Percentiles rank a stretch among this genome's conserved stretches.
Evolutionary conservation across 768 basidiomycete species (phyloP).

Genomic region (Clavulina sp.): DNA sequence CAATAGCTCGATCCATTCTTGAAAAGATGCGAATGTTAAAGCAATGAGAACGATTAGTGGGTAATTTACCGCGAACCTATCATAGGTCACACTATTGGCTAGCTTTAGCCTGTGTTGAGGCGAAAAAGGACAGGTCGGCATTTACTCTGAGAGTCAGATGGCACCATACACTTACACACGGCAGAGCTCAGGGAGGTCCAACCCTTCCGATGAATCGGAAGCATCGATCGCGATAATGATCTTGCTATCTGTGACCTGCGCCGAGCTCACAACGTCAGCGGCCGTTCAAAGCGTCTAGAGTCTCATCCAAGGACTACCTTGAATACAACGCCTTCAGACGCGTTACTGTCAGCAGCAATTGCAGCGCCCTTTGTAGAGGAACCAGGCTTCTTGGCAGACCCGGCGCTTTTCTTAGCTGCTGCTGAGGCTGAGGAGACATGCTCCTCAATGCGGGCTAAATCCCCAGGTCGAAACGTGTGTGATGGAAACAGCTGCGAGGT

Average conservation of each 20-base stretch:
- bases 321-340: conserved; percentile 71
- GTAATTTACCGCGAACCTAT: conserved; percentile 28
- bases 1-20: conserved; percentile 78
- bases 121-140: neutral
- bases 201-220: conserved; percentile 39
- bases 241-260: conserved; percentile 59
- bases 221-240: conserved; percentile 67
- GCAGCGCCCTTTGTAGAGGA: neutral
- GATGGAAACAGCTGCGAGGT: conserved; percentile 55
- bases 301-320: conserved; percentile 31
- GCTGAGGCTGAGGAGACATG: conserved; percentile 25
- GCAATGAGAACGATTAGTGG: conserved; percentile 1
- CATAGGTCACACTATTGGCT: conserved; percentile 84
- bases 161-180: conserved; percentile 26
- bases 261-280: neutral
- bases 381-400: neutral
- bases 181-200: conserved; percentile 73
- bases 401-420: conserved; percentile 6
- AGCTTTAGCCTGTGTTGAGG: conserved; percentile 52
- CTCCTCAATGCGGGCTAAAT: conserved; percentile 72
- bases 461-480: conserved; percentile 81
- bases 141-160: neutral
- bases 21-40: neutral
- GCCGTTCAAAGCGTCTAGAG: neutral
- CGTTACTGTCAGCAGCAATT: conserved; percentile 9